phyloP scores from a whole-genome alignment of 331 rosid species.

The Cucumis variabilis region DNA sequence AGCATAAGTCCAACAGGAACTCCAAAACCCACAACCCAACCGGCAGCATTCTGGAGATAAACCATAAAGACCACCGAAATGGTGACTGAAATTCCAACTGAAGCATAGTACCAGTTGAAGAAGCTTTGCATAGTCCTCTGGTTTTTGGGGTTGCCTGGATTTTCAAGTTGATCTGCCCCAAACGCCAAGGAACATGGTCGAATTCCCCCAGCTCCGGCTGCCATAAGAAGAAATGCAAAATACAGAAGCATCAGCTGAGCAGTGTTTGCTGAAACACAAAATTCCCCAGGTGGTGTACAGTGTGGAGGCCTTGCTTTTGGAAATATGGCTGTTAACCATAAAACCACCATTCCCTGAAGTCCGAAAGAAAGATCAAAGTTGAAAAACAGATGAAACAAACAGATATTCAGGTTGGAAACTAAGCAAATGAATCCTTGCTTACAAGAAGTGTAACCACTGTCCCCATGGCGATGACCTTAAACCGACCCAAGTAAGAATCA shows the following conservation, averaged over 20 bases:
- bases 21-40: slow-evolving; percentile 77
- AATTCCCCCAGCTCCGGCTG: slow-evolving; percentile 79
- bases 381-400: slow-evolving; percentile 4
- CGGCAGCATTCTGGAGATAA: slow-evolving; percentile 57
- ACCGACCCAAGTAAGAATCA: slow-evolving; percentile 75
- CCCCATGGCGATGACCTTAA: slow-evolving; percentile 61
- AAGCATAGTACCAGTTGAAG: slow-evolving; percentile 85
- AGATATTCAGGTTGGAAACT: neutral
- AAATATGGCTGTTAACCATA: slow-evolving; percentile 70
- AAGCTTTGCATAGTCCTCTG: slow-evolving; percentile 59
- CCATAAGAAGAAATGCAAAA: slow-evolving; percentile 60
- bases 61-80: slow-evolving; percentile 60
- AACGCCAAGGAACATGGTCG: slow-evolving; percentile 79
- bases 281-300: slow-evolving; percentile 37
- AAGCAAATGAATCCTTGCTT: slow-evolving; percentile 33
- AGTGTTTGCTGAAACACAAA: slow-evolving; percentile 48
- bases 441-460: slow-evolving; percentile 54
- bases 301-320: slow-evolving; percentile 69
- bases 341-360: slow-evolving; percentile 56
- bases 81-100: slow-evolving; percentile 63
- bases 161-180: slow-evolving; percentile 67
- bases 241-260: slow-evolving; percentile 53
- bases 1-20: slow-evolving; percentile 73
- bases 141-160: slow-evolving; percentile 52
- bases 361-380: neutral